phyloP scores from a whole-genome alignment of 495 filamentous ascomycete genomes.

The Staphylotrichum longicolle region DNA sequence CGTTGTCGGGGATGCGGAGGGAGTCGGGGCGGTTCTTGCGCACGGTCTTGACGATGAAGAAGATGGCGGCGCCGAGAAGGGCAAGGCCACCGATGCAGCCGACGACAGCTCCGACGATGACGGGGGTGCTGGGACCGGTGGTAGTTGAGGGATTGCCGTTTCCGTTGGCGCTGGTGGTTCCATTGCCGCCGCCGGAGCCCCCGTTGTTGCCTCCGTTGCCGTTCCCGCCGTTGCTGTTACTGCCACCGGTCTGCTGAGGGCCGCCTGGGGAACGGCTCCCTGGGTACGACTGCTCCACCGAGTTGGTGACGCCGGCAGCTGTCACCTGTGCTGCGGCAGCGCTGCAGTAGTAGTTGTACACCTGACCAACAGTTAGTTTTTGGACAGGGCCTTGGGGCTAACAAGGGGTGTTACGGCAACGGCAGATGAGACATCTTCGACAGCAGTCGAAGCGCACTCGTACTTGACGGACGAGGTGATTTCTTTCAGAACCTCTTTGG shows the following conservation, averaged over 20 bases:
- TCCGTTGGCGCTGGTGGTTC: constrained; percentile 2
- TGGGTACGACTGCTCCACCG: constrained; percentile 28
- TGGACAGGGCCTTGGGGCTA: too few species aligned
- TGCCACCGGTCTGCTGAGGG: constrained; percentile 23
- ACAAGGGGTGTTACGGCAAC: constrained; percentile 14
- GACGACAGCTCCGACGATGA: constrained; percentile 41
- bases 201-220: constrained; percentile 8
- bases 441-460: constrained; percentile 43
- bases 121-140: constrained; percentile 22
- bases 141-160: constrained; percentile 11
- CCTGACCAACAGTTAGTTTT: constrained; percentile 12
- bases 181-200: constrained; percentile 4
- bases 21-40: constrained; percentile 14
- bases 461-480: constrained; percentile 43
- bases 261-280: constrained; percentile 7
- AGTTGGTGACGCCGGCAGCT: constrained; percentile 39
- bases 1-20: constrained; percentile 13
- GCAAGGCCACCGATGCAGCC: constrained; percentile 38
- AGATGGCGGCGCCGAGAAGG: constrained; percentile 34
- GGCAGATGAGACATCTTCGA: constrained; percentile 48
- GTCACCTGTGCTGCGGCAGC: constrained; percentile 43
- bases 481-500: constrained; percentile 32
- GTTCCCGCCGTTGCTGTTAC: constrained; percentile 11
- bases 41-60: constrained; percentile 32
- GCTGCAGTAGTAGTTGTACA: constrained; percentile 49